Evolutionary conservation across 768 basidiomycete genomes (phyloP), one percentile per base, ranked within the genome.

Genomic region (Pleurotus sapidus): DNA sequence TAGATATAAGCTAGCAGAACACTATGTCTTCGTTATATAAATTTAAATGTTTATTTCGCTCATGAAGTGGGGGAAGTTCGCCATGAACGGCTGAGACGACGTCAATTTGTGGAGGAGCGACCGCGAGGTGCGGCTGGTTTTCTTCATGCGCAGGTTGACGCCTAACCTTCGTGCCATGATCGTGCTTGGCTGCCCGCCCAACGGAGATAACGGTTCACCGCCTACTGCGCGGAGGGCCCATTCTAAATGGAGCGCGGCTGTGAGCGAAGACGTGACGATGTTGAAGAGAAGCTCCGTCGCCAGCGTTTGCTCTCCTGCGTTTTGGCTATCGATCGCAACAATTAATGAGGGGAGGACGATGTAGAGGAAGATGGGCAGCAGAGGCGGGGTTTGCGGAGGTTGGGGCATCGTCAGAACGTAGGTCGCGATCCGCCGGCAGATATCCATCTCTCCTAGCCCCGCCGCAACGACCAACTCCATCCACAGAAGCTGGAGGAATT

Each of bases 311-410:
- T 89, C 86, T 2, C 73, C 61, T 23, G 75, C 70, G 55, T 73
- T 74, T 62, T 81, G 77, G 4, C 72, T 72, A 64, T 92, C 89
- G 49, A 87, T 79, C 15, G 65, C 63, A 6, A 72, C 67, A 55
- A 92, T 79, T 47, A 92, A 65, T 15, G 77, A 73, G 2, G 90
- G 91, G 12, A 89, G 67, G n/a, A 88, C 70, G 57, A 82, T 73
- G 66, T 89, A 83, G 59, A 91, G 65, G 68, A 92, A 93, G 25
- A 89, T 78, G 0, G 89, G 89, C 18, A 93, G 74, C 5, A 93
- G 76, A 1, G 89, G 89, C 1, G 86, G 84, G 1, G 68, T 67
- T 46, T 63, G 65, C 3, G 71, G 69, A 8, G 69, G 70, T 20
- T 82, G 83, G 42, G 89, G 89, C 59, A 76, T 82, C 25, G 84